phyloP scores from a whole-genome alignment of 306 rosid species.

The Oemleria cerasiformis region DNA sequence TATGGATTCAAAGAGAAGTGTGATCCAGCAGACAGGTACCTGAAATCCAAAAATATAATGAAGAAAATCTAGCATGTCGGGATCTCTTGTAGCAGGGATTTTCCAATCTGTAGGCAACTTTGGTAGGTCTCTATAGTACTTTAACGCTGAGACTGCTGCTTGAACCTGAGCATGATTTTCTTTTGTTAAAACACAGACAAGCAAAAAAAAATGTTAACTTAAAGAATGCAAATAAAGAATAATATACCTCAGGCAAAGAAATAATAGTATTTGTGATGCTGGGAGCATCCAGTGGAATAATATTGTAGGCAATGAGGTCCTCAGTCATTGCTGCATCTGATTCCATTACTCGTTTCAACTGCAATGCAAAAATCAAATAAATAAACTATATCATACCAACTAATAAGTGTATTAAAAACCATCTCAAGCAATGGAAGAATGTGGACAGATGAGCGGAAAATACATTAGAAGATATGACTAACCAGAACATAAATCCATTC shows the following conservation, averaged over 20 bases:
- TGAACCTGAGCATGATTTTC: constrained; percentile 53
- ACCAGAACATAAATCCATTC: background rate
- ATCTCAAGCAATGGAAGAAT: background rate
- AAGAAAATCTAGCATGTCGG: constrained; percentile 76
- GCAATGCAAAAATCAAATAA: constrained; percentile 19
- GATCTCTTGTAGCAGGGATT: constrained; percentile 56
- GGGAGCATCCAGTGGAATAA: constrained; percentile 81
- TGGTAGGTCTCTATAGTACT: constrained; percentile 61
- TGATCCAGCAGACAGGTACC: constrained; percentile 40
- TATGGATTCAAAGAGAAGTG: background rate
- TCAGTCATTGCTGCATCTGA: constrained; percentile 88
- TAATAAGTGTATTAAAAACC: background rate
- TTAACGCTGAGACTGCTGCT: constrained; percentile 77
- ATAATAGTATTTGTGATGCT: constrained; percentile 64
- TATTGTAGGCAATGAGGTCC: constrained; percentile 83
- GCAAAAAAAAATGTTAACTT: constrained; percentile 1
- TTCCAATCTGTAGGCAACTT: constrained; percentile 62
- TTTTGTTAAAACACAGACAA: constrained; percentile 18
- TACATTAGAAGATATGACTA: too few species aligned
- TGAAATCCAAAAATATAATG: constrained; percentile 87
- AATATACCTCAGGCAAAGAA: constrained; percentile 63
- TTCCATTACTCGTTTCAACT: constrained; percentile 78
- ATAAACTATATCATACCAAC: background rate
- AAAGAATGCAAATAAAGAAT: constrained; percentile 16
- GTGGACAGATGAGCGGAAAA: too few species aligned